phyloP scores from a whole-genome alignment of 345 rosid species.

The Gossypium ekmanianum region DNA sequence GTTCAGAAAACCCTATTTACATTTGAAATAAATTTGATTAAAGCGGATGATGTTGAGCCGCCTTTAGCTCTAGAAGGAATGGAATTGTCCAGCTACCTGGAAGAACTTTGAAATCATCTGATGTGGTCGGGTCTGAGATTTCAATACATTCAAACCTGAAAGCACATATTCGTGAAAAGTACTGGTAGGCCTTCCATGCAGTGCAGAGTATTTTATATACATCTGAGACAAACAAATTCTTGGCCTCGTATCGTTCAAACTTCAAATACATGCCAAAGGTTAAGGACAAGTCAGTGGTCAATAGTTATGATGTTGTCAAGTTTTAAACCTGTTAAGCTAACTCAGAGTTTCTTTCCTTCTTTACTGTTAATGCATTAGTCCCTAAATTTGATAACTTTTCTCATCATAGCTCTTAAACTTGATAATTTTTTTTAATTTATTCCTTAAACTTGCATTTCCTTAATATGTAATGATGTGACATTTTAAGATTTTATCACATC shows the following conservation, averaged over 20 bases:
- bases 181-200: not conserved
- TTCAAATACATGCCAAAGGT: not conserved
- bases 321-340: not conserved
- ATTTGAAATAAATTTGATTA: too few species aligned
- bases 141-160: slow-evolving; percentile 3
- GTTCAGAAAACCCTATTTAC: too few species aligned
- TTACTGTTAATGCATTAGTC: not conserved
- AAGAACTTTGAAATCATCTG: not conserved
- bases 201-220: not conserved
- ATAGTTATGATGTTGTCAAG: not conserved
- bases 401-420: too few species aligned
- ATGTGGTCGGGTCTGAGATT: not conserved
- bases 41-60: too few species aligned
- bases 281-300: slow-evolving; percentile 1
- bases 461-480: too few species aligned
- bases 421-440: too few species aligned
- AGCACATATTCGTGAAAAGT: not conserved
- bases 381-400: too few species aligned
- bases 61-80: not conserved
- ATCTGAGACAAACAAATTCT: not conserved
- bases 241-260: not conserved
- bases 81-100: not conserved
- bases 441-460: too few species aligned
- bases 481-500: too few species aligned
- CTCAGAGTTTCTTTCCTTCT: not conserved